These are phyloP conservation scores for Camellia japonica DNA, from an alignment of 148 eudicot species.

Conservation along the genomic window DNA sequence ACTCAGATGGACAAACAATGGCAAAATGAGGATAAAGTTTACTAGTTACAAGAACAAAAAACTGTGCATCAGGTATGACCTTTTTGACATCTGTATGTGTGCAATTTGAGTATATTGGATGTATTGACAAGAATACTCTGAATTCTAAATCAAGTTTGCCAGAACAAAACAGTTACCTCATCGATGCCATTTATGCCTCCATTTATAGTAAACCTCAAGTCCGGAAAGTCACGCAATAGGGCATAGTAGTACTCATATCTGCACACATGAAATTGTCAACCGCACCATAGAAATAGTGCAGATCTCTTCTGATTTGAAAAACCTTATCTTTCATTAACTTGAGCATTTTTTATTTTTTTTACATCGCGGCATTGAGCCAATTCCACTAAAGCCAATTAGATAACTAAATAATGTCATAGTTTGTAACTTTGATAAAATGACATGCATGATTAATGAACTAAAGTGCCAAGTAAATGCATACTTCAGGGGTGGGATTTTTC, in stretches of 20 bases:
- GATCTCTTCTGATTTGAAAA: not conserved
- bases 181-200: slow-evolving; percentile 84
- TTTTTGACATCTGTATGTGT: not conserved
- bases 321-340: not conserved
- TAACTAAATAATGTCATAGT: not conserved
- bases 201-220: slow-evolving; percentile 79
- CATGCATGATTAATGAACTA: not conserved
- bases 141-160: not conserved
- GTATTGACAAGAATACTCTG: not conserved
- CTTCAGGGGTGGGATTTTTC: slow-evolving; percentile 92
- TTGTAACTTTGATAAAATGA: not conserved
- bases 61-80: not conserved
- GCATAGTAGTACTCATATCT: slow-evolving; percentile 92
- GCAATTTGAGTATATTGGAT: not conserved
- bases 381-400: not conserved
- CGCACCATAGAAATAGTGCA: not conserved
- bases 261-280: slow-evolving; percentile 27
- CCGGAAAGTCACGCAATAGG: slow-evolving; percentile 94
- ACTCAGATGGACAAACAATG: not conserved
- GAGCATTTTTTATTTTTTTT: not conserved
- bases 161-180: slow-evolving; percentile 50
- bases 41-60: not conserved
- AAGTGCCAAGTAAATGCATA: slow-evolving; percentile 32
- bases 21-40: too few relatives aligned
- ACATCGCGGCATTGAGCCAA: not conserved